phyloP scores from a whole-genome alignment of 108 stramenopile genomes.

The Parmales sp. region DNA sequence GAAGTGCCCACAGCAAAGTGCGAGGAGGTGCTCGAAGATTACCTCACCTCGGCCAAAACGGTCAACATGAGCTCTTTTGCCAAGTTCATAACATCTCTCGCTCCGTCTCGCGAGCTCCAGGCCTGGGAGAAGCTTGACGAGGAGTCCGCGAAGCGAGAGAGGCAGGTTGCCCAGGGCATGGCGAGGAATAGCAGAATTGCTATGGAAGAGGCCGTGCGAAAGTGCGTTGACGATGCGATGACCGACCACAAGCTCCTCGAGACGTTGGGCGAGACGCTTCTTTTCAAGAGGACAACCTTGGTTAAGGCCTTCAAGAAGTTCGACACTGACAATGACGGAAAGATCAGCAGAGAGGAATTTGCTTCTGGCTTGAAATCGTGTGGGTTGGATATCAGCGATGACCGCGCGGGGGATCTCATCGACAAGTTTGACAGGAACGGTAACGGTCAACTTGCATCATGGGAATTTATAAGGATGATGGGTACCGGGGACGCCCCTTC shows the following conservation, averaged over 20 bases:
- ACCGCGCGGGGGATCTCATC: not conserved
- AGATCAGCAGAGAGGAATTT: not conserved
- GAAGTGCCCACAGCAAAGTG: not conserved
- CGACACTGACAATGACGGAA: not conserved
- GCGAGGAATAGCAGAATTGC: not conserved
- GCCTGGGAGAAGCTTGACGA: conserved; percentile 2
- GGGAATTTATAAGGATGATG: conserved; percentile 10
- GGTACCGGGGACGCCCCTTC: not conserved
- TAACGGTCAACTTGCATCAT: not conserved
- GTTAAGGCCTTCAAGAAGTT: conserved; percentile 6
- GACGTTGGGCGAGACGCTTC: not conserved
- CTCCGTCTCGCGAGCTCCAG: not conserved
- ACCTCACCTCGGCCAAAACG: not conserved
- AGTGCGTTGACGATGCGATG: conserved; percentile 11
- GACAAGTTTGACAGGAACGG: not conserved
- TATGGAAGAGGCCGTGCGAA: not conserved
- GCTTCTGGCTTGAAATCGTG: not conserved
- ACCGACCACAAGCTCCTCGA: not conserved
- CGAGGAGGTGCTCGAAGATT: not conserved
- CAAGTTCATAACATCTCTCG: not conserved
- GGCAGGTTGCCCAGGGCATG: not conserved
- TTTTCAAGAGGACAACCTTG: conserved; percentile 4
- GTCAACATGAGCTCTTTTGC: not conserved
- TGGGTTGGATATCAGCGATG: not conserved
- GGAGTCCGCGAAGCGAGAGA: not conserved